Percentiles rank a stretch among this genome's conserved stretches.
These are phyloP conservation scores for Cyberlindnera meyerae DNA, from an alignment of 805 yeast genomes.

Conservation along the genomic window DNA sequence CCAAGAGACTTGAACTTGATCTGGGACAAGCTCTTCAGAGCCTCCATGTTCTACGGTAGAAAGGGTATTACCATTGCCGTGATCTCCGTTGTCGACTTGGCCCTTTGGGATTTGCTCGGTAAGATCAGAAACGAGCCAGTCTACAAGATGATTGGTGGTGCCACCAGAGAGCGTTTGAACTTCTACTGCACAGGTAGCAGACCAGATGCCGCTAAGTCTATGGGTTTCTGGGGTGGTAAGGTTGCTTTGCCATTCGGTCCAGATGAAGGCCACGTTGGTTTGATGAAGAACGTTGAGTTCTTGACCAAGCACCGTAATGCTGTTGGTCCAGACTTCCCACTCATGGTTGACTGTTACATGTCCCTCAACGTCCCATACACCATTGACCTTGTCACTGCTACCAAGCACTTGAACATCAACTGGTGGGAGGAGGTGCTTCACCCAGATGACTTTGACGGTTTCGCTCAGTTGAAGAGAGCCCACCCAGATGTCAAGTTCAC, in stretches of 20 bases:
- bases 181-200: slow-evolving; percentile 47
- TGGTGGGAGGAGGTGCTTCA: slow-evolving; percentile 50
- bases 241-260: slow-evolving; percentile 49
- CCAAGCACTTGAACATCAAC: slow-evolving; percentile 42
- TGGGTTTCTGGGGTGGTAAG: slow-evolving; percentile 53
- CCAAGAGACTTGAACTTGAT: slow-evolving; percentile 41
- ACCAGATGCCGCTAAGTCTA: slow-evolving; percentile 42
- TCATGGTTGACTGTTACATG: slow-evolving; percentile 53
- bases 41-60: slow-evolving; percentile 48
- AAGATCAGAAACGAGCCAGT: slow-evolving; percentile 47
- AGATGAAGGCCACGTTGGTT: slow-evolving; percentile 44
- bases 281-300: slow-evolving; percentile 42
- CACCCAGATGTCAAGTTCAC: slow-evolving; percentile 45
- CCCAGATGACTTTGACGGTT: slow-evolving; percentile 49
- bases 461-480: slow-evolving; percentile 40
- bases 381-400: slow-evolving; percentile 40
- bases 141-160: slow-evolving; percentile 48
- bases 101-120: slow-evolving; percentile 47
- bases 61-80: slow-evolving; percentile 45
- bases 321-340: slow-evolving; percentile 48
- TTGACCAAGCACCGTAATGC: slow-evolving; percentile 38
- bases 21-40: slow-evolving; percentile 47
- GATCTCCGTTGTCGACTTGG: slow-evolving; percentile 43
- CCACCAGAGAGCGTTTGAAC: slow-evolving; percentile 39
- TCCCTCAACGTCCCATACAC: slow-evolving; percentile 43